Evolutionary conservation across 2,329 filamentous ascomycete genomes (phyloP).

Genomic region (Rutstroemia sp.): DNA sequence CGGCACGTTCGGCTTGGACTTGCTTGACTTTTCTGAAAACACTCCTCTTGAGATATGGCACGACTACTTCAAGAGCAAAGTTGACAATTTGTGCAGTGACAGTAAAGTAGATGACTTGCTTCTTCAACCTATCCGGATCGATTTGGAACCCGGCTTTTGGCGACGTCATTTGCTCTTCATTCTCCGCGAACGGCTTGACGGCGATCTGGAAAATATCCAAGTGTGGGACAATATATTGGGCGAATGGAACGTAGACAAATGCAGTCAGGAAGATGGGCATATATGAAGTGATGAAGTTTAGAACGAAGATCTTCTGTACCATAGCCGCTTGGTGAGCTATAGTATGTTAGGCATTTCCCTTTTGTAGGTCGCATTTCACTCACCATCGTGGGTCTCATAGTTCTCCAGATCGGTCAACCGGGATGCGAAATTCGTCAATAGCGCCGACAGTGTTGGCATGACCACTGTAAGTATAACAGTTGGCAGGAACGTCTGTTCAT

Average conservation of each 20-base stretch:
- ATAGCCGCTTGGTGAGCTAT: slow-evolving; percentile 72
- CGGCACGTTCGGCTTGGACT: slow-evolving; percentile 54
- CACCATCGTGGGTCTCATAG: slow-evolving; percentile 75
- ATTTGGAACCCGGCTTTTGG: slow-evolving; percentile 63
- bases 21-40: slow-evolving; percentile 73
- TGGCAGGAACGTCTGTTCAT: slow-evolving; percentile 69
- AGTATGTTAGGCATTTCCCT: neutral
- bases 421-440: slow-evolving; percentile 71
- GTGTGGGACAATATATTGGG: slow-evolving; percentile 73
- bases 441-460: slow-evolving; percentile 68
- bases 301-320: slow-evolving; percentile 86
- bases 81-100: slow-evolving; percentile 90
- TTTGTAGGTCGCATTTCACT: slow-evolving; percentile 6
- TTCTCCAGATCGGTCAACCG: slow-evolving; percentile 80
- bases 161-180: slow-evolving; percentile 59
- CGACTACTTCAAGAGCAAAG: slow-evolving; percentile 73
- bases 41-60: slow-evolving; percentile 77
- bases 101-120: slow-evolving; percentile 93
- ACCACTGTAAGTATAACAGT: slow-evolving; percentile 78
- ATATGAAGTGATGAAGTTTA: slow-evolving; percentile 96
- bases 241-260: slow-evolving; percentile 92
- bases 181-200: slow-evolving; percentile 66
- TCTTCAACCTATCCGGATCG: slow-evolving; percentile 73
- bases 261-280: slow-evolving; percentile 86
- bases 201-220: slow-evolving; percentile 73